A percentile compares a stretch with the other conserved stretches of the same genome.
These are phyloP conservation scores for Tulasnella sp. DNA, from an alignment of 768 basidiomycete species.

Conservation along the genomic window DNA sequence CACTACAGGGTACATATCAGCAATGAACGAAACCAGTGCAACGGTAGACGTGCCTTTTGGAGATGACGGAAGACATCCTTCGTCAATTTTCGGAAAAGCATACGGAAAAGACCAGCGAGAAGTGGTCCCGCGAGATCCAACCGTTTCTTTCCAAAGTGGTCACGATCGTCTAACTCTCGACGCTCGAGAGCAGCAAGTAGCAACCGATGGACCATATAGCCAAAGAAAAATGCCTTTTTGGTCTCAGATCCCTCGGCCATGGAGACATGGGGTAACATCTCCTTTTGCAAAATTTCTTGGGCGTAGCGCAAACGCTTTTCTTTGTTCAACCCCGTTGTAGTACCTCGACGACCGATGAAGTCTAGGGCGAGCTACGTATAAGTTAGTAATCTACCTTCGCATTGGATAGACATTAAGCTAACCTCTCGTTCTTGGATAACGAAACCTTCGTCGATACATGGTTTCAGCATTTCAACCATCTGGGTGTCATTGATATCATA, in stretches of 20 bases:
- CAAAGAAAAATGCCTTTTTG: conserved; percentile 98
- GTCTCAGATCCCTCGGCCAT: conserved; percentile 93
- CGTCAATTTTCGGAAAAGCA: conserved; percentile 92
- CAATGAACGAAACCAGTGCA: not conserved
- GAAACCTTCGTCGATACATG: conserved; percentile 96
- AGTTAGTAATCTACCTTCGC: conserved; percentile 10
- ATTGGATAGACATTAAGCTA: conserved; percentile 13
- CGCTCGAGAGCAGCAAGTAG: conserved; percentile 87
- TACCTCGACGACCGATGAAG: conserved; percentile 97
- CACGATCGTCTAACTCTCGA: conserved; percentile 93
- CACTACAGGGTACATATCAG: conserved; percentile 41
- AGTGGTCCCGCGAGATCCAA: conserved; percentile 92
- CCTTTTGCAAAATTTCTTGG: conserved; percentile 95
- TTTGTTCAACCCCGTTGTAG: conserved; percentile 79
- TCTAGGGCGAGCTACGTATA: conserved; percentile 56
- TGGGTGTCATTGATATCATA: conserved; percentile 94
- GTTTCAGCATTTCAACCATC: conserved; percentile 96
- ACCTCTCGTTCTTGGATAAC: conserved; percentile 96
- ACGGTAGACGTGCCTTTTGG: conserved; percentile 58
- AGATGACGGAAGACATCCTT: conserved; percentile 94
- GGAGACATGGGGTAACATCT: conserved; percentile 95
- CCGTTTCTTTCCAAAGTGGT: conserved; percentile 98
- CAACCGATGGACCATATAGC: conserved; percentile 97
- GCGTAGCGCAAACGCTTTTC: conserved; percentile 93
- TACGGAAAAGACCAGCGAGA: conserved; percentile 92